Base-by-base conservation (phyloP, 208 protist species). In the Trypanosoma mega region DNA sequence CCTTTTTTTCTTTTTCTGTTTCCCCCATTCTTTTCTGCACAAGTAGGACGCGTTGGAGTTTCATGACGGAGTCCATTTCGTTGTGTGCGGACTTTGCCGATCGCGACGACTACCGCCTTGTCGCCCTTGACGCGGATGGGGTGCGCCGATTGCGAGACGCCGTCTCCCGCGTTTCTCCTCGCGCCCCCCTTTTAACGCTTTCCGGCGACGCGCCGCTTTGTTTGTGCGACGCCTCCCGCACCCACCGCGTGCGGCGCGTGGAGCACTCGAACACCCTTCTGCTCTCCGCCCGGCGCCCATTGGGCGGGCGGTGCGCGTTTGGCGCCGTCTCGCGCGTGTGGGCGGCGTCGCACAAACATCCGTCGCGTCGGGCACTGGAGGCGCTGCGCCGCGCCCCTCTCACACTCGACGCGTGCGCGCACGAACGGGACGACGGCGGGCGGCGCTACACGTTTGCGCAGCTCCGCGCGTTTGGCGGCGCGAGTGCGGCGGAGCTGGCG, bases 181-280 rank as follows among this genome's bases (percentile, higher is more conserved):
- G 51, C 33, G 49, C 75, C 2, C 63, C 55, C 5, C 24, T 82
- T 9, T 33, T 84, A 9, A 56, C 54, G 34, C 53, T 90, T 63
- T 84, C 86, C 39, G 85, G 81, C 7, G 44, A 62, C 5, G 50
- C 50, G 2, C 64, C 72, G 43, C 61, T 88, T 0, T 65, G 64
- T 18, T 34, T 81, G 12, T 75, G 74, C 66, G 62, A 80, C 51
- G 67, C 39, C 18, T 39, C 18, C 1, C 43, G 67, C 14, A 72
- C 50, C 8, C 70, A 75, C 20, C 63, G 75, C 20, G 59, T 90
- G 26, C 76, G 78, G 2, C 82, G 82, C 1, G 78, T 88, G 9
- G 86, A 93, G 67, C 90, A 93, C 75, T 93, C 86, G 26, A 93
- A 93, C 55, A 69, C 72, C 39, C 63, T 93, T 23, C 72, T 93